Conservation (phyloP, 495 filamentous ascomycete genomes). For the Clohesyomyces aquaticus region DNA sequence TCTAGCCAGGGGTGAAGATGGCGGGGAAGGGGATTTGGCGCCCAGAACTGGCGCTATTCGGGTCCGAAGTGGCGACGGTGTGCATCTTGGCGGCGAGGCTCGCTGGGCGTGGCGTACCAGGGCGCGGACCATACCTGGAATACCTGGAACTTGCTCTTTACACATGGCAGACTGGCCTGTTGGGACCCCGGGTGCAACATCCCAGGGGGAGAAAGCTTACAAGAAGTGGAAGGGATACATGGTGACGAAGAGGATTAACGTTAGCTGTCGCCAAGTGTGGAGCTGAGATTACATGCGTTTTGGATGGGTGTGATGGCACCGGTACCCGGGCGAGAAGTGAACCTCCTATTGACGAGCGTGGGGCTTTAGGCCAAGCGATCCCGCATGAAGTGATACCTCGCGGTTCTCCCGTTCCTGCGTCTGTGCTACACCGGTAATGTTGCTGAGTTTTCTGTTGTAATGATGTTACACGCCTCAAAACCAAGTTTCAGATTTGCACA, state of each 20-base stretch:
- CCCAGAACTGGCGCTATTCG: slow-evolving; percentile 31
- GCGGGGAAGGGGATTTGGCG: slow-evolving; percentile 20
- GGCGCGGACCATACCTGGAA: slow-evolving; percentile 31
- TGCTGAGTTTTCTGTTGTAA: too few relatives aligned
- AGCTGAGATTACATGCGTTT: too few relatives aligned
- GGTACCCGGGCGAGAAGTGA: too few relatives aligned
- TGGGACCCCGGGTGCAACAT: slow-evolving; percentile 27
- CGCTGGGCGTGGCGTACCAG: slow-evolving; percentile 42
- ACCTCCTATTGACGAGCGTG: too few relatives aligned
- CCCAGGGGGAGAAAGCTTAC: slow-evolving; percentile 19
- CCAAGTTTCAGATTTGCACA: too few relatives aligned
- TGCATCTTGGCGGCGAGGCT: slow-evolving; percentile 34
- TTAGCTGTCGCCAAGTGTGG: slow-evolving; percentile 39
- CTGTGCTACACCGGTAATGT: too few relatives aligned
- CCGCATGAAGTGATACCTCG: too few relatives aligned
- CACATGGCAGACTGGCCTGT: slow-evolving; percentile 31
- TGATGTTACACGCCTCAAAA: too few relatives aligned
- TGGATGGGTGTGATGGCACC: too few relatives aligned
- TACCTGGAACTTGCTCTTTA: slow-evolving; percentile 31
- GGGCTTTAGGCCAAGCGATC: too few relatives aligned
- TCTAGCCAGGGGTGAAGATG: slow-evolving; percentile 30
- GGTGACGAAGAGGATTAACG: slow-evolving; percentile 35
- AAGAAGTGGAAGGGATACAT: slow-evolving; percentile 40
- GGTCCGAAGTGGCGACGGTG: slow-evolving; percentile 33
- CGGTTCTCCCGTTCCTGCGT: too few relatives aligned